A percentile compares a stretch with the other conserved stretches of the same genome.
phyloP scores from a whole-genome alignment of 176 grass and related monocot genomes.

The Avena sativa region DNA sequence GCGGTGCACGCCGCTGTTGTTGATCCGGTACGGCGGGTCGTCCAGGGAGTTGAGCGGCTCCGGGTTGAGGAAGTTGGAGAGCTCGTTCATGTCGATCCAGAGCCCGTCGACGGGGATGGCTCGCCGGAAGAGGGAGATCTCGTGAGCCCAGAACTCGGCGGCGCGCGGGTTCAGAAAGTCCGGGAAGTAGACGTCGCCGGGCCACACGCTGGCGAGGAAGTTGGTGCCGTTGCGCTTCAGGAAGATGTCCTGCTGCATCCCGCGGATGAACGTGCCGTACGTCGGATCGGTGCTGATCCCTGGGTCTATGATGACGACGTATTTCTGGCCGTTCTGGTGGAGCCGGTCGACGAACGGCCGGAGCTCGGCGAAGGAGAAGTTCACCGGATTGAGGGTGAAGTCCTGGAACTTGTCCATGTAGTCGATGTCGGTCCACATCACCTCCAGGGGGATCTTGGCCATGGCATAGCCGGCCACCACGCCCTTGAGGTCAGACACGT shows the following conservation, averaged over 20 bases:
- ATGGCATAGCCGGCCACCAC: conserved; percentile 73
- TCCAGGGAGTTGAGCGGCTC: conserved; percentile 56
- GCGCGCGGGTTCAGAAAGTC: neutral
- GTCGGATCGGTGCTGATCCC: conserved; percentile 68
- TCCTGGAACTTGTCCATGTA: conserved; percentile 89
- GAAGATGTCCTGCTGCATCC: conserved; percentile 68
- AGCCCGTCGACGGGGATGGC: conserved; percentile 80
- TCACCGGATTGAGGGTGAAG: conserved; percentile 78
- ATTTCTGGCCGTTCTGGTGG: conserved; percentile 78
- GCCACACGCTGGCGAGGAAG: conserved; percentile 80
- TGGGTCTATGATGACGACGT: conserved; percentile 77
- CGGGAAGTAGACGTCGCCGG: conserved; percentile 45
- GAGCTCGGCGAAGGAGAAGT: conserved; percentile 55
- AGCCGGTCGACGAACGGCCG: conserved; percentile 60
- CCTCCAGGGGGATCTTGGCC: conserved; percentile 78
- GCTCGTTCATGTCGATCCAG: conserved; percentile 96
- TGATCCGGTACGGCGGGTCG: conserved; percentile 79
- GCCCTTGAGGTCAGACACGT: conserved; percentile 57
- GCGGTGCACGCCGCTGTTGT: conserved; percentile 61
- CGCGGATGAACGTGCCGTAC: conserved; percentile 61
- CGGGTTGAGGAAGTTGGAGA: conserved; percentile 78
- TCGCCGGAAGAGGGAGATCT: conserved; percentile 65
- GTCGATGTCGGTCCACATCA: conserved; percentile 97
- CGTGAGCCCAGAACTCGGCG: conserved; percentile 49
- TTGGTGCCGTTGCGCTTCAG: conserved; percentile 68